phyloP scores from a whole-genome alignment of 2,329 filamentous ascomycete species.

The Canariomyces notabilis region DNA sequence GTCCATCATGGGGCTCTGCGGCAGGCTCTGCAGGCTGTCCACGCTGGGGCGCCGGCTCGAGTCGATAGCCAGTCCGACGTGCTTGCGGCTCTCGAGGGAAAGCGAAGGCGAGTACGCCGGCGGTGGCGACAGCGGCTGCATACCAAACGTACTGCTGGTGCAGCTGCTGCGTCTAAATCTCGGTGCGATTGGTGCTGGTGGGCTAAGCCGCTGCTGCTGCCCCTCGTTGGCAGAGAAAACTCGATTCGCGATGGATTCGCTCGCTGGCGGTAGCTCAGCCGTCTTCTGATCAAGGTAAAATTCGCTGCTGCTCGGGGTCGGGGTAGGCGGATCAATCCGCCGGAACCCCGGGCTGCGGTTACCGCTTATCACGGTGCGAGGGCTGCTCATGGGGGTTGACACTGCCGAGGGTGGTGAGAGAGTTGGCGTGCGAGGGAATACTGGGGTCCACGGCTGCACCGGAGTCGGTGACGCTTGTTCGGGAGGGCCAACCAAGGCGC shows the following conservation, averaged over 20 bases:
- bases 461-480: constrained; percentile 8
- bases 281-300: background rate
- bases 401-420: constrained; percentile 12
- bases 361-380: constrained; percentile 18
- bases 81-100: constrained; percentile 24
- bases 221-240: constrained; percentile 10
- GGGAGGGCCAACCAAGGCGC: constrained; percentile 31
- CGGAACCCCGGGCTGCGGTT: constrained; percentile 12
- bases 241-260: constrained; percentile 16
- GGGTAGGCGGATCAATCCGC: constrained; percentile 23
- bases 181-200: no score
- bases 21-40: constrained; percentile 40
- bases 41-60: constrained; percentile 18
- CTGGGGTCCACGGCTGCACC: constrained; percentile 6
- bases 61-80: constrained; percentile 16
- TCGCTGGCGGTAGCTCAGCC: background rate
- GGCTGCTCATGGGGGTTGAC: constrained; percentile 17
- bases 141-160: background rate
- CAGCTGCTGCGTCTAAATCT: background rate
- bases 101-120: constrained; percentile 15
- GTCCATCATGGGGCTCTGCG: constrained; percentile 48
- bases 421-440: constrained; percentile 6
- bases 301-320: constrained; percentile 13
- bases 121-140: background rate
- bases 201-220: constrained; percentile 12